Evolutionary conservation across 2,329 filamentous ascomycete genomes (phyloP).

Genomic region (Cyphellophora europaea): DNA sequence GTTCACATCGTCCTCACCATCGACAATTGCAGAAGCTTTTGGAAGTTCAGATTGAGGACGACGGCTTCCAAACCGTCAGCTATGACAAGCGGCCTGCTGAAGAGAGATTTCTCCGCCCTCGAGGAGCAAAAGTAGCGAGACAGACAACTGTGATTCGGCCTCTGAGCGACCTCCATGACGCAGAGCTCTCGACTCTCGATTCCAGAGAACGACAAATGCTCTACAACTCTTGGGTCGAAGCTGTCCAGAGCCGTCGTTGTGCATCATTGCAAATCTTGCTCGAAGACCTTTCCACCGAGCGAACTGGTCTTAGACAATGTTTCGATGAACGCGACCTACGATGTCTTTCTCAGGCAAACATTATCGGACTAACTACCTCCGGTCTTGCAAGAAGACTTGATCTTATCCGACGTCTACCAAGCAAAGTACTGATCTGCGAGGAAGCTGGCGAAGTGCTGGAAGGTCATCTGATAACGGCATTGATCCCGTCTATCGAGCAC

Average conservation of each 20-base stretch:
- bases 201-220: not conserved
- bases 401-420: conserved; percentile 32
- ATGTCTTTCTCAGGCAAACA: conserved; percentile 29
- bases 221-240: not conserved
- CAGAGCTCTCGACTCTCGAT: not conserved
- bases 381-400: conserved; percentile 40
- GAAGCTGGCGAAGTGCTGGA: conserved; percentile 36
- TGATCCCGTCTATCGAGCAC: conserved; percentile 33
- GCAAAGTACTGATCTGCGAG: conserved; percentile 33
- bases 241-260: not conserved
- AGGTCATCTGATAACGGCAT: conserved; percentile 29
- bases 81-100: not conserved
- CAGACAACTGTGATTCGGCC: not conserved
- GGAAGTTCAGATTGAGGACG: conserved; percentile 1
- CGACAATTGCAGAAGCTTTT: not conserved
- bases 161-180: not conserved
- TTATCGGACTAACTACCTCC: conserved; percentile 46
- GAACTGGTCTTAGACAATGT: not conserved
- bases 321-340: conserved; percentile 21
- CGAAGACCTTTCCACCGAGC: not conserved
- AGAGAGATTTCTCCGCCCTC: not conserved
- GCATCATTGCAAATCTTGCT: not conserved
- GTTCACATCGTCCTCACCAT: not conserved
- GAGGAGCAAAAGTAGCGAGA: not conserved
- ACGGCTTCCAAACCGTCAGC: conserved; percentile 1